Evolutionary conservation across 176 grass and related monocot species (phyloP).

Genomic region (Themeda triandra): DNA sequence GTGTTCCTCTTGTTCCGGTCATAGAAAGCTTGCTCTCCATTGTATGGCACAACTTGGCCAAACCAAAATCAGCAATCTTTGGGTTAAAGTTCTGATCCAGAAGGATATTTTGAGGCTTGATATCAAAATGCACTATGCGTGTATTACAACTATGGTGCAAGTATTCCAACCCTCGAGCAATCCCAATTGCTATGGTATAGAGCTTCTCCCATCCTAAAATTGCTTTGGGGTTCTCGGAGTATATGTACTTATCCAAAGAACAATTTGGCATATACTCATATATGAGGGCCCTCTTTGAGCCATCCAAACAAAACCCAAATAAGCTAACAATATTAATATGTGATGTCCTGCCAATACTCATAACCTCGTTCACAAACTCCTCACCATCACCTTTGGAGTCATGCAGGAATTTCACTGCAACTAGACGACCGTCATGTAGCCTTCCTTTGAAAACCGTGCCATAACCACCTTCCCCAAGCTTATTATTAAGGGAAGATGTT

Average conservation of each 20-base stretch:
- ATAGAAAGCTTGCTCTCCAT: slow-evolving; percentile 51
- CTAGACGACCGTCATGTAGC: slow-evolving; percentile 15
- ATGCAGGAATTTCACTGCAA: slow-evolving; percentile 62
- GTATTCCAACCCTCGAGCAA: slow-evolving; percentile 52
- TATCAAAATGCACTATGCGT: slow-evolving; percentile 60
- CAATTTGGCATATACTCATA: slow-evolving; percentile 63
- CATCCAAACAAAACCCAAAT: slow-evolving; percentile 47
- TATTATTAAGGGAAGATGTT: slow-evolving; percentile 26
- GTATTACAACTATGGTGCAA: slow-evolving; percentile 49
- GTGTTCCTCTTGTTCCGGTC: slow-evolving; percentile 53
- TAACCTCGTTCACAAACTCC: slow-evolving; percentile 61
- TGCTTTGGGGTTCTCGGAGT: slow-evolving; percentile 43
- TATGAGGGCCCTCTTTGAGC: slow-evolving; percentile 43
- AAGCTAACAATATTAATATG: slow-evolving; percentile 65
- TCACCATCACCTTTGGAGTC: slow-evolving; percentile 38
- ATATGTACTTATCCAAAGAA: slow-evolving; percentile 65
- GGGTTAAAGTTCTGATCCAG: slow-evolving; percentile 51
- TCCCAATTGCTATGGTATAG: slow-evolving; percentile 40
- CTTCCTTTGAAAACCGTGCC: slow-evolving; percentile 54
- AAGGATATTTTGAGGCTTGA: slow-evolving; percentile 64
- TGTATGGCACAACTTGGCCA: slow-evolving; percentile 39
- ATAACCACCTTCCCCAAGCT: slow-evolving; percentile 60
- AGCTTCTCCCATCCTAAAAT: slow-evolving; percentile 49
- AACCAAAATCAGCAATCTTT: slow-evolving; percentile 67
- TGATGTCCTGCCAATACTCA: slow-evolving; percentile 58